Base-by-base conservation (phyloP, 1,284 basidiomycete species). In the Wolfiporia cocos region DNA sequence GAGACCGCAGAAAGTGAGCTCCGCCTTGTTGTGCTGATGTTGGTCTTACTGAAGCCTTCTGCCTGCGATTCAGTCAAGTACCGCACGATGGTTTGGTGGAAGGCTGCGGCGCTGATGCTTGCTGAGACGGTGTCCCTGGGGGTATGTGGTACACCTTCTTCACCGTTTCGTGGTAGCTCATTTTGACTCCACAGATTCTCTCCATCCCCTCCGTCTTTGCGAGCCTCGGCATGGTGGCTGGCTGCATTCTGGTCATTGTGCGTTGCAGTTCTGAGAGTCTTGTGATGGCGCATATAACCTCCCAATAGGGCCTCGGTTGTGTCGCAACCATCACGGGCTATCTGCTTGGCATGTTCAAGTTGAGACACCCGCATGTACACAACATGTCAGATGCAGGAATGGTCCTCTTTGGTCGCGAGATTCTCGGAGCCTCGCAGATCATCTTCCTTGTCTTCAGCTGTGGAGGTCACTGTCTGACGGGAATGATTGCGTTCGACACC, bases 341-440 rank as follows among this genome's bases (percentile, higher is more conserved):
- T 44, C 20, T 57, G 20, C 55, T 58, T 17, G 60, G 60, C 20
- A 22, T 37, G 2, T 62, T 61, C 54, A 60, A 62, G 43, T 46
- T 62, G 28, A 51, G 57, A 9, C 59, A 62, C 39, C 58, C 60
- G 5, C 58, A 62, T 21, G 57, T 62, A 10, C 60, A 62, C 45
- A 62, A 62, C 23, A 62, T 62, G 60, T 58, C 60, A 19, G 76
- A 78, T 48, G 73, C 75, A n/a, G 75, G 75, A 1, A 68, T 68
- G 42, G 67, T 78, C 39, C 50, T 78, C 10, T 70, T 73, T 26
- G 67, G 66, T 17, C 59, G 75, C 34, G 74, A 76, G 46, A 54
- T 76, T 5, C 61, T 77, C 22, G 65, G 67, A 5, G 46, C 55
- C 3, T 74, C 74, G 4, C 75, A 75, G 18, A 59, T 76, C 28